Evolutionary conservation across 208 protist genomes (phyloP).

Genomic region (Leishmania lainsoni): DNA sequence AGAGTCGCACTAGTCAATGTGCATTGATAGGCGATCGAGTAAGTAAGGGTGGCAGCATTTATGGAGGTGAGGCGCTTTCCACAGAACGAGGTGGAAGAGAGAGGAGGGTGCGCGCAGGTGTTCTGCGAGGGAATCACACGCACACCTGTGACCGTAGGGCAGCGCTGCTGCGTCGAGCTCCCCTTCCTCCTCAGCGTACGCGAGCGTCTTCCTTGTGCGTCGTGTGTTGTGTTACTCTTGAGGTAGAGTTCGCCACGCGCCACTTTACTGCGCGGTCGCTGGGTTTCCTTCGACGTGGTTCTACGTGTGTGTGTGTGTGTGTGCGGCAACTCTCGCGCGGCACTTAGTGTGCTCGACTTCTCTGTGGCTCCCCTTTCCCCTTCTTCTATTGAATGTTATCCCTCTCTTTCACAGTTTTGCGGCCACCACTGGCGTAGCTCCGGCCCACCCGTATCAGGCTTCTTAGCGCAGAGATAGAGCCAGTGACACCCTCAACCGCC

Average conservation of each 20-base stretch:
- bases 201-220: not conserved
- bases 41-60: not conserved
- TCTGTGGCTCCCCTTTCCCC: not conserved
- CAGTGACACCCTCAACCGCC: not conserved
- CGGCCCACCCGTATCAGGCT: not conserved
- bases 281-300: not conserved
- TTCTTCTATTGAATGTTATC: constrained; percentile 21
- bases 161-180: not conserved
- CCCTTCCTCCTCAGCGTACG: not conserved
- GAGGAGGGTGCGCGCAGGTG: not conserved
- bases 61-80: not conserved
- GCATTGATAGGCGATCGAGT: not conserved
- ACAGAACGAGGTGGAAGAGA: not conserved
- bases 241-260: not conserved
- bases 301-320: not conserved
- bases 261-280: not conserved
- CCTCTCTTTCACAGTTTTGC: constrained; percentile 20
- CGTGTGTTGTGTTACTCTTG: not conserved
- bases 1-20: not conserved
- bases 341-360: too few species aligned
- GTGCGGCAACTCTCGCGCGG: not conserved
- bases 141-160: not conserved
- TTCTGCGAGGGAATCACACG: not conserved
- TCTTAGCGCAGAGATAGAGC: constrained; percentile 5
- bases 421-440: not conserved